Evolutionary conservation across 2,329 filamentous ascomycete species (phyloP).

Genomic region (Lecanicillium sp.): DNA sequence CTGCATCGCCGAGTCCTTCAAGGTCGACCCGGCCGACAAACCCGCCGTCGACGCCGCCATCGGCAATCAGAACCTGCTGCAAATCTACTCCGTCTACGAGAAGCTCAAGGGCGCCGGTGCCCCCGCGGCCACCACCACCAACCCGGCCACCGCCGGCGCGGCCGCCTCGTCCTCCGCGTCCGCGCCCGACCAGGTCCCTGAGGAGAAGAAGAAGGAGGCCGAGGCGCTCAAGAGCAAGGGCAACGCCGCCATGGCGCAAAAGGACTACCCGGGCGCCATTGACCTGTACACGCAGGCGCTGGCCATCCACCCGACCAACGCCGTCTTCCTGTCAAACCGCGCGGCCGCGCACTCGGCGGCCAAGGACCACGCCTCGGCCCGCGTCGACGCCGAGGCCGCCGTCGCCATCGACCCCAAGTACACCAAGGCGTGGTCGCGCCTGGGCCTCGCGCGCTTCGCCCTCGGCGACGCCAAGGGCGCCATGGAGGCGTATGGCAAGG

Average conservation of each 20-base stretch:
- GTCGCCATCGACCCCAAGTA: constrained; percentile 84
- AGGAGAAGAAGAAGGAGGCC: constrained; percentile 68
- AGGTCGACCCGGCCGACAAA: constrained; percentile 77
- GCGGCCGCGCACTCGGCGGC: constrained; percentile 86
- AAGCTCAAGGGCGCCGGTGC: constrained; percentile 63
- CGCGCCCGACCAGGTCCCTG: constrained; percentile 28
- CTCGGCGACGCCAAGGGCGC: constrained; percentile 83
- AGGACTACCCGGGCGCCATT: constrained; percentile 80
- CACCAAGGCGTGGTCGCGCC: constrained; percentile 93
- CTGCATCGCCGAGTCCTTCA: constrained; percentile 93
- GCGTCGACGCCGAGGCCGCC: constrained; percentile 83
- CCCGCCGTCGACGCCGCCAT: constrained; percentile 67
- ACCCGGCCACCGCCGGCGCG: constrained; percentile 30
- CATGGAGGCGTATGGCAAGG: constrained; percentile 90
- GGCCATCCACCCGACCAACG: constrained; percentile 71
- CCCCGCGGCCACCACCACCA: constrained; percentile 26
- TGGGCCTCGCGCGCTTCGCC: constrained; percentile 86
- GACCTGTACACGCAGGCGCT: constrained; percentile 85
- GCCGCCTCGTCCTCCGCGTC: constrained; percentile 21
- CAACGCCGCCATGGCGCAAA: constrained; percentile 90
- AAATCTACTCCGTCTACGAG: constrained; percentile 94
- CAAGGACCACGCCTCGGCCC: constrained; percentile 76
- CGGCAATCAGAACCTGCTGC: constrained; percentile 77
- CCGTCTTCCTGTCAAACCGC: constrained; percentile 96
- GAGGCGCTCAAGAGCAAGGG: constrained; percentile 84